Conservation (phyloP, 805 yeast genomes). For the Zygosaccharomyces lentus region DNA sequence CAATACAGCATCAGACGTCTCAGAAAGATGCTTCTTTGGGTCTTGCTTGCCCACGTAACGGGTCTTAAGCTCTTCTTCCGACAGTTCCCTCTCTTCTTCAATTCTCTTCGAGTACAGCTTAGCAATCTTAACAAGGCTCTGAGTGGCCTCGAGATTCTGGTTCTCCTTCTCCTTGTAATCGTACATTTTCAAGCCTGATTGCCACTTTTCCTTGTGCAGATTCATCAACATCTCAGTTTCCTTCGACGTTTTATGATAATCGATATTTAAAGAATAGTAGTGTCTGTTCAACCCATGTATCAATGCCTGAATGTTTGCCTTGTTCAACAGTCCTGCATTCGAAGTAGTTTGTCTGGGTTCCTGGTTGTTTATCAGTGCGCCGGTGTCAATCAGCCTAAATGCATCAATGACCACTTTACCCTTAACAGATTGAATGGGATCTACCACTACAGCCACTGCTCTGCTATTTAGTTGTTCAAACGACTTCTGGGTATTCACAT, state of each 20-base stretch:
- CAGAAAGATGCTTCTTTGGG: constrained; percentile 94
- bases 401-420: constrained; percentile 99
- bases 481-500: constrained; percentile 95
- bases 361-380: constrained; percentile 87
- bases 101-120: constrained; percentile 85
- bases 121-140: constrained; percentile 83
- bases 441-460: constrained; percentile 97
- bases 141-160: constrained; percentile 65
- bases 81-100: constrained; percentile 82
- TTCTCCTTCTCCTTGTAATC: constrained; percentile 77
- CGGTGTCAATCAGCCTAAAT: constrained; percentile 85
- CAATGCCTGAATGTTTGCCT: constrained; percentile 94
- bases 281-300: constrained; percentile 97
- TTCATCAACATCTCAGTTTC: constrained; percentile 94
- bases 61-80: constrained; percentile 85
- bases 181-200: constrained; percentile 74
- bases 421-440: constrained; percentile 97
- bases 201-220: constrained; percentile 94
- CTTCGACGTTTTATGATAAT: constrained; percentile 84
- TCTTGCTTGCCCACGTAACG: constrained; percentile 98
- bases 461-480: constrained; percentile 93
- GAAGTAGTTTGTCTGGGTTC: constrained; percentile 98
- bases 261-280: constrained; percentile 91
- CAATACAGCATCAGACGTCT: constrained; percentile 77
- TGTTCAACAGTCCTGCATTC: constrained; percentile 89